Percentiles rank a stretch among this genome's conserved stretches.
phyloP scores from a whole-genome alignment of 1,139 yeast genomes.

The Diutina sp. region DNA sequence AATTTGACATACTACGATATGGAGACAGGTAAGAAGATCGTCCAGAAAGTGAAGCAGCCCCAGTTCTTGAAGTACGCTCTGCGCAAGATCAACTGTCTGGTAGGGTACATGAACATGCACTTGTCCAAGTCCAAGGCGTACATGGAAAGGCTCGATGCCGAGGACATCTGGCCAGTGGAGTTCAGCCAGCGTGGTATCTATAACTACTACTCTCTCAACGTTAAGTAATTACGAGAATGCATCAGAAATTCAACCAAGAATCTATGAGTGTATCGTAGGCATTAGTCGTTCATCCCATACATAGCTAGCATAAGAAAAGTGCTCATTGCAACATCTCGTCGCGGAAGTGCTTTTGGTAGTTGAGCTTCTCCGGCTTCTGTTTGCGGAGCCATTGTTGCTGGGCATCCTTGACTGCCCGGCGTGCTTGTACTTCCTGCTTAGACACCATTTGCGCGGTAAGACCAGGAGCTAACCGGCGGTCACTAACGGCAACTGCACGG shows the following conservation, averaged over 20 bases:
- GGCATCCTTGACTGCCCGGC: neutral
- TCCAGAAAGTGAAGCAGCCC: conserved; percentile 43
- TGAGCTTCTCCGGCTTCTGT: neutral
- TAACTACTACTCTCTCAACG: conserved; percentile 48
- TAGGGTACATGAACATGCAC: conserved; percentile 34
- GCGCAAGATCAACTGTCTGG: conserved; percentile 45
- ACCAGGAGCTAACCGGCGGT: neutral
- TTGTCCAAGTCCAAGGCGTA: conserved; percentile 20
- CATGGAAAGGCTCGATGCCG: conserved; percentile 17
- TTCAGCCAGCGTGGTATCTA: conserved; percentile 59
- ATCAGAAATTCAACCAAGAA: neutral
- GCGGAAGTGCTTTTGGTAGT: conserved; percentile 2
- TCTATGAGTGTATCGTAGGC: neutral
- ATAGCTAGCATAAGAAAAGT: too few species aligned
- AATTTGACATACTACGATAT: conserved; percentile 45
- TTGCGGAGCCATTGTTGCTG: neutral
- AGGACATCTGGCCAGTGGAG: conserved; percentile 52
- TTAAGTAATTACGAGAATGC: conserved; percentile 11
- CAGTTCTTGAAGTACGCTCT: conserved; percentile 50
- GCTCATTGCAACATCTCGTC: neutral
- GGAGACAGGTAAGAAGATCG: conserved; percentile 53
- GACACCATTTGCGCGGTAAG: neutral
- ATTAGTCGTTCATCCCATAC: neutral
- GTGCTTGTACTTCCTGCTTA: neutral
- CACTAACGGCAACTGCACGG: neutral